phyloP scores from a whole-genome alignment of 352 stramenopile species.

The Salisapilia sapeloensis region DNA sequence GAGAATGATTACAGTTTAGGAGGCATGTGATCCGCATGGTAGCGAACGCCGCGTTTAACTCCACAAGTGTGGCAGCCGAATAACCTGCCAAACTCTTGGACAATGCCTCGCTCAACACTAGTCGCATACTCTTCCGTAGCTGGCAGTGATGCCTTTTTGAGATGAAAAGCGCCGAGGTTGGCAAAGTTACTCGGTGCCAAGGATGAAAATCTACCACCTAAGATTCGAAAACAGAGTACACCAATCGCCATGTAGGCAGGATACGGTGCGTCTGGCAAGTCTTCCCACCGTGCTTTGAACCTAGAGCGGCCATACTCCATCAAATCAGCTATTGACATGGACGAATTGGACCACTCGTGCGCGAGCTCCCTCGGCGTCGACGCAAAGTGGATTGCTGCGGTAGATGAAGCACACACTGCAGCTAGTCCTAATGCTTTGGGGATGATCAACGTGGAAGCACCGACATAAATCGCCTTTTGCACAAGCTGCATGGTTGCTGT shows the following conservation, averaged over 20 bases:
- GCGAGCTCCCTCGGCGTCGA: conserved; percentile 20
- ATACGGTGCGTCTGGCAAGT: conserved; percentile 26
- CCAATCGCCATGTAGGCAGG: conserved; percentile 56
- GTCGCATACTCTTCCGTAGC: conserved; percentile 61
- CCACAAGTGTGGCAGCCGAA: conserved; percentile 77
- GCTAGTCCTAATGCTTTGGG: conserved; percentile 16
- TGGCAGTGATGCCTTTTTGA: conserved; percentile 54
- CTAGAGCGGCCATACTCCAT: conserved; percentile 5
- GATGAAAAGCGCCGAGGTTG: conserved; percentile 61
- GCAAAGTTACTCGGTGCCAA: conserved; percentile 61
- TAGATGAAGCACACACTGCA: conserved; percentile 29
- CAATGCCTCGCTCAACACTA: conserved; percentile 33
- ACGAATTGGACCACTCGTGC: conserved; percentile 3
- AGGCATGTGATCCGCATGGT: conserved; percentile 74
- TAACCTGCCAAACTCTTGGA: conserved; percentile 63
- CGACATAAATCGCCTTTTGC: conserved; percentile 23
- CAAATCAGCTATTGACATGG: background rate
- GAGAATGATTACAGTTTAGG: conserved; percentile 36
- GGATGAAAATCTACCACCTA: conserved; percentile 48
- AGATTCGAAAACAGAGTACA: conserved; percentile 52
- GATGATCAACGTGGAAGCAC: conserved; percentile 22
- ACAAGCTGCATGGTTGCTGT: conserved; percentile 21
- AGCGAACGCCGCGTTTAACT: conserved; percentile 36
- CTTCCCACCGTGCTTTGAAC: conserved; percentile 13
- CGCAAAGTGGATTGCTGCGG: conserved; percentile 22